Evolutionary conservation across 768 basidiomycete genomes (phyloP), one percentile per base, ranked within the genome.

Genomic region (Neoboletus magnificus): DNA sequence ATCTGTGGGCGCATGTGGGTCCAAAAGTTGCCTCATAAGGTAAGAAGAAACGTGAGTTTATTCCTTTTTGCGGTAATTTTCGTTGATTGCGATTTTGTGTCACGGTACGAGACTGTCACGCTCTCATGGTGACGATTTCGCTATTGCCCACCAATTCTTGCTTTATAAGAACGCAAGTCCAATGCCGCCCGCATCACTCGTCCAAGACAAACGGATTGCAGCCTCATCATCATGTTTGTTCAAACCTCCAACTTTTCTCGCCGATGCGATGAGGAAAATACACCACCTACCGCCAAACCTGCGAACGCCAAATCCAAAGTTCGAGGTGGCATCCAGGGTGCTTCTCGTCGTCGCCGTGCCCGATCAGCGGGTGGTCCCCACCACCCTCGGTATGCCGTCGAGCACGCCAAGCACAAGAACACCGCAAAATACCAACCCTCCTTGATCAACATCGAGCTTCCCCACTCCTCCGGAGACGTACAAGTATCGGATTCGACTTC

Each of bases 281-380:
- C 66, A 0, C 74, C 73, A 16, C 73, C 71, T 3, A 48, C 59
- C 7, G 4, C 55, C 42, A 58, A 39, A 23, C 52, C 30, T 2
- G 10, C 58, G 1, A 51, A 37, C 5, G 5, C 54, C 22, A 63
- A 59, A 36, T 40, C 48, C 23, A 69, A 64, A 22, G 62, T 67
- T 5, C 70, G 55, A 1, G 66, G 59, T 11, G 70, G 70, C 35
- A 71, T 71, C 5, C 69, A 73, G 23, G 71, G 60, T 1, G 70
- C 73, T 0, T 63, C 73, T 16, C 74, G 71, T 48, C 75, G 77
- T 12, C 74, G 79, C 32, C 74, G 79, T n/a, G 69, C 67, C 18
- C 74, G 74, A 36, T 58, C 62, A 6, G 64, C 65, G 7, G 70
- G 71, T 6, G 65, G 64, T 11, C 52, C 66, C 1, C 58, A 66